Conservation (phyloP, 2,329 filamentous ascomycete species). For the Botrytis elliptica region DNA sequence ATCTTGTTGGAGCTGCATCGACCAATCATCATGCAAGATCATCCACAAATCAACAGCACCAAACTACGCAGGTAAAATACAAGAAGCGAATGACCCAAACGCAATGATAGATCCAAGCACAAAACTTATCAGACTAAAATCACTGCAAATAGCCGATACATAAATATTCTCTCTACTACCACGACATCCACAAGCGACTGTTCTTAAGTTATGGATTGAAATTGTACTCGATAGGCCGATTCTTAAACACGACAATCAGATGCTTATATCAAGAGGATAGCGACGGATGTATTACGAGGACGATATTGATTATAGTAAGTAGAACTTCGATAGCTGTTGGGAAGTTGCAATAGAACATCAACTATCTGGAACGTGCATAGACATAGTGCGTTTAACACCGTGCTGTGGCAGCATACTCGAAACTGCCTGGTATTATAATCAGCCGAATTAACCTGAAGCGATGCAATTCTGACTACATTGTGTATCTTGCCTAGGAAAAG, state of each 20-base stretch:
- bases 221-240: background rate
- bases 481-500: background rate
- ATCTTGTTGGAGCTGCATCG: background rate
- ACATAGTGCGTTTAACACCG: background rate
- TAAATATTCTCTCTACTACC: background rate
- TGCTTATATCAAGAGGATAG: background rate
- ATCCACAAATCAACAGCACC: background rate
- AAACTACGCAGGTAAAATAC: background rate
- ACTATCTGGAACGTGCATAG: background rate
- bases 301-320: too few species aligned
- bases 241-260: background rate
- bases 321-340: background rate
- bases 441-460: background rate
- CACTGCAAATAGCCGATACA: background rate
- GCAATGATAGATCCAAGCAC: background rate
- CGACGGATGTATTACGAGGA: background rate
- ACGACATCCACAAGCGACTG: constrained; percentile 13
- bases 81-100: background rate
- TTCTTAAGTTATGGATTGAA: background rate
- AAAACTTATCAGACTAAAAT: background rate
- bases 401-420: background rate
- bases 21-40: background rate
- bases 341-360: background rate
- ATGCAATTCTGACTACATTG: background rate
- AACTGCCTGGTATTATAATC: background rate